Conservation (phyloP, 108 stramenopile genomes). For the Conticribra weissflogii region DNA sequence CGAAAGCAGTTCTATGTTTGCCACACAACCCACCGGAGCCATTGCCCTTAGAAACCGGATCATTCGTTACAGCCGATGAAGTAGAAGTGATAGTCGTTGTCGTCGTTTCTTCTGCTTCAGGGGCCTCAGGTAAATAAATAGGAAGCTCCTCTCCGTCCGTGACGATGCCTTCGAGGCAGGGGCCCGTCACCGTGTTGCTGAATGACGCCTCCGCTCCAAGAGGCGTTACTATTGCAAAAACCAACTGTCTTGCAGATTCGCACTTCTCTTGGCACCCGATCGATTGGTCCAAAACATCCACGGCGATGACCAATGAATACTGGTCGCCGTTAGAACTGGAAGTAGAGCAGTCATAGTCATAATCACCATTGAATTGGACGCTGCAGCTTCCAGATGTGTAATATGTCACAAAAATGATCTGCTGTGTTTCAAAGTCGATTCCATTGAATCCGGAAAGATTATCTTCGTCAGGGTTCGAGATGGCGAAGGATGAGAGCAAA, state of each 20-base stretch:
- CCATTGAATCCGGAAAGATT: slow-evolving; percentile 1
- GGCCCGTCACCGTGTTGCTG: slow-evolving; percentile 4
- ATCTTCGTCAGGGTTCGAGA: not conserved
- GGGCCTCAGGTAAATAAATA: no score
- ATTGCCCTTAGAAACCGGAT: no score
- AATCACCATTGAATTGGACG: slow-evolving; percentile 1
- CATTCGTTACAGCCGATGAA: no score
- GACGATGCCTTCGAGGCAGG: not conserved
- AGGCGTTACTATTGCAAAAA: slow-evolving; percentile 23
- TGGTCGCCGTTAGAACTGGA: not conserved
- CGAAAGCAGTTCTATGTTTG: not conserved
- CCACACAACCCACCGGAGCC: not conserved
- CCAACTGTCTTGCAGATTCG: slow-evolving; percentile 14
- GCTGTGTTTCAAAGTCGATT: slow-evolving; percentile 14
- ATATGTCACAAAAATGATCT: slow-evolving; percentile 18
- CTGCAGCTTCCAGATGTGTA: slow-evolving; percentile 19
- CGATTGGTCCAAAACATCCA: slow-evolving; percentile 12
- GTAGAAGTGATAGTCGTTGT: no score
- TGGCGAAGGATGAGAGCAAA: slow-evolving; percentile 1
- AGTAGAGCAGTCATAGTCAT: not conserved
- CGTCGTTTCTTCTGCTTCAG: no score
- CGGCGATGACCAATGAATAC: not conserved
- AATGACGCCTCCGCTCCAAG: slow-evolving; percentile 6
- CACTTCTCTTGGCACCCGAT: slow-evolving; percentile 14
- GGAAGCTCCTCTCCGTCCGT: no score